phyloP scores from a whole-genome alignment of 495 filamentous ascomycete species.

The Articulospora tetracladia region DNA sequence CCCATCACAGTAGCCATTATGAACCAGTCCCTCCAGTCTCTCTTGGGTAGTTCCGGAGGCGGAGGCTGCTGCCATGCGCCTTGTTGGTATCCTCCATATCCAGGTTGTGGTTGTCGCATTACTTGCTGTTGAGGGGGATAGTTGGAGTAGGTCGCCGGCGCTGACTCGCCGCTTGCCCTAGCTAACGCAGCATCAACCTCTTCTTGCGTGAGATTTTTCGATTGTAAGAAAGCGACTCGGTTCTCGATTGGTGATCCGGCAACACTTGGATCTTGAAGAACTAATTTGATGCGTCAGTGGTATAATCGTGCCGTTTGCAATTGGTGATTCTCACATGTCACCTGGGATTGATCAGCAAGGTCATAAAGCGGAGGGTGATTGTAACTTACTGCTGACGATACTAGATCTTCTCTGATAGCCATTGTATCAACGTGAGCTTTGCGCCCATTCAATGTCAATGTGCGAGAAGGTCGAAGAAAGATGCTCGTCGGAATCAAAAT shows the following conservation, averaged over 20 bases:
- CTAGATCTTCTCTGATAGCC: slow-evolving; percentile 80
- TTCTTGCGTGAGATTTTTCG: slow-evolving; percentile 95
- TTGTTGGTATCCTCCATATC: slow-evolving; percentile 64
- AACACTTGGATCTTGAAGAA: slow-evolving; percentile 90
- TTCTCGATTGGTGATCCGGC: slow-evolving; percentile 89
- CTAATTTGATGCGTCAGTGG: slow-evolving; percentile 39
- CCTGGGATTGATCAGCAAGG: slow-evolving; percentile 44
- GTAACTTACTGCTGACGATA: slow-evolving; percentile 70
- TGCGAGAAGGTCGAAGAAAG: slow-evolving; percentile 17
- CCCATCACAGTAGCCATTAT: slow-evolving; percentile 93
- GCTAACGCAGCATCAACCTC: slow-evolving; percentile 85
- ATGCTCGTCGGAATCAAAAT: background rate
- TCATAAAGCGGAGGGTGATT: background rate
- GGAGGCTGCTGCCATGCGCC: slow-evolving; percentile 66
- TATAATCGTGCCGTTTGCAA: slow-evolving; percentile 15
- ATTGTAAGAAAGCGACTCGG: slow-evolving; percentile 86
- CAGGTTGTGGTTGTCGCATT: slow-evolving; percentile 46
- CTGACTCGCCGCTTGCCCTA: slow-evolving; percentile 56
- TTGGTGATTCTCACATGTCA: slow-evolving; percentile 38
- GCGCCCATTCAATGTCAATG: slow-evolving; percentile 8
- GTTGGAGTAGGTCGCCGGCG: slow-evolving; percentile 40
- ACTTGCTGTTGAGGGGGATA: slow-evolving; percentile 47
- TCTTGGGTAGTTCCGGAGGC: slow-evolving; percentile 65
- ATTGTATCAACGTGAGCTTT: slow-evolving; percentile 38
- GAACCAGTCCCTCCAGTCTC: slow-evolving; percentile 98